phyloP scores from a whole-genome alignment of 345 rosid species.

The Citrus cavaleriei region DNA sequence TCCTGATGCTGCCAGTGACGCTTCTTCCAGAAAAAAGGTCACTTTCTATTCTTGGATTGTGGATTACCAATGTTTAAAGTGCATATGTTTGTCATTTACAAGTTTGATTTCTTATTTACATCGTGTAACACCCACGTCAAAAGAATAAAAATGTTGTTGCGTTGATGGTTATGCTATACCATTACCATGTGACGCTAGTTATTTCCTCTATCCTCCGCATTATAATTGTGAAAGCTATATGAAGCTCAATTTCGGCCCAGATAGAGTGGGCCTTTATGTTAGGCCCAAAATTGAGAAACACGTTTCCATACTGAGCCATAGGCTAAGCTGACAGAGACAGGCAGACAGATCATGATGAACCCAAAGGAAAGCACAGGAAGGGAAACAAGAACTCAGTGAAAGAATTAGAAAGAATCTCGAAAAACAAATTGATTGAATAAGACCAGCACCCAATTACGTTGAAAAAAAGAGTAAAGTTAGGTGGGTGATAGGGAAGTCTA shows the following conservation, averaged over 20 bases:
- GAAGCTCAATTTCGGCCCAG: background rate
- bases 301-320: too few species aligned
- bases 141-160: background rate
- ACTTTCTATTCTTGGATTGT: background rate
- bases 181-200: background rate
- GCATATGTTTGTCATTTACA: slow-evolving; percentile 1
- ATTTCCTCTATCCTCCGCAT: background rate
- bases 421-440: background rate
- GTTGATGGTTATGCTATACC: background rate
- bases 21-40: slow-evolving; percentile 4
- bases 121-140: background rate
- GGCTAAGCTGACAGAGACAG: too few species aligned
- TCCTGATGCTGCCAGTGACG: background rate
- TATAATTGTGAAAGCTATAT: background rate
- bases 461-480: slow-evolving; percentile 16
- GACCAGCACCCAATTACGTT: slow-evolving; percentile 16
- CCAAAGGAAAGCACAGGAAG: background rate
- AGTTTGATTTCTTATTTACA: background rate
- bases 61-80: background rate
- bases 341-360: background rate
- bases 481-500: slow-evolving; percentile 17
- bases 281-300: background rate
- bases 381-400: too few species aligned
- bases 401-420: background rate
- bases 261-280: background rate